Percentiles rank a stretch among this genome's conserved stretches.
Conservation (phyloP, 2,329 filamentous ascomycete genomes). For the Pseudogymnoascus sp. region DNA sequence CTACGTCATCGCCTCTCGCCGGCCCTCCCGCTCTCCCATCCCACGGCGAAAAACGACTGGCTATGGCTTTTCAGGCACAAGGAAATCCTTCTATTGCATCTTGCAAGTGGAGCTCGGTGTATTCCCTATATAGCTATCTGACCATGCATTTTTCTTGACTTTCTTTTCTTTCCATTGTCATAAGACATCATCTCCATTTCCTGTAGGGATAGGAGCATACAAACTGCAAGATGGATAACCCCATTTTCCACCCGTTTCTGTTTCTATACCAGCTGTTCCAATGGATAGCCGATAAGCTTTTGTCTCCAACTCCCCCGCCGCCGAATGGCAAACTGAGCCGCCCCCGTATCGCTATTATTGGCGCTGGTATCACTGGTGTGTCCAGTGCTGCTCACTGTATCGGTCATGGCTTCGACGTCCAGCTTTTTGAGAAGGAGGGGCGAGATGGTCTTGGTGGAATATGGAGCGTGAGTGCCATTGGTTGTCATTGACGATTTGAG, state of each 20-base stretch:
- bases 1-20: conserved; percentile 6
- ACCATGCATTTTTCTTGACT: neutral
- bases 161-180: neutral
- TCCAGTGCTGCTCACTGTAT: conserved; percentile 75
- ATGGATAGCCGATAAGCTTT: conserved; percentile 52
- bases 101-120: neutral
- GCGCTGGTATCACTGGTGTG: conserved; percentile 60
- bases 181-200: neutral
- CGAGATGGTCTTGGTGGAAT: conserved; percentile 66
- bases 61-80: neutral
- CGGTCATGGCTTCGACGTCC: conserved; percentile 76
- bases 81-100: conserved; percentile 4
- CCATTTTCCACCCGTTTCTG: conserved; percentile 44
- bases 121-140: neutral
- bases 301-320: conserved; percentile 62
- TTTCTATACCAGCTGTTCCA: conserved; percentile 59
- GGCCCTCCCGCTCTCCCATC: neutral
- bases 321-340: conserved; percentile 47
- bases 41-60: conserved; percentile 4
- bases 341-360: conserved; percentile 56
- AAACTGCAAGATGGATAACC: neutral
- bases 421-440: conserved; percentile 65
- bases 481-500: neutral
- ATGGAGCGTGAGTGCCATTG: conserved; percentile 54
- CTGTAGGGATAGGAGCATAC: neutral